Conservation (phyloP, 1,284 basidiomycete species). For the Calocybe gambosa region DNA sequence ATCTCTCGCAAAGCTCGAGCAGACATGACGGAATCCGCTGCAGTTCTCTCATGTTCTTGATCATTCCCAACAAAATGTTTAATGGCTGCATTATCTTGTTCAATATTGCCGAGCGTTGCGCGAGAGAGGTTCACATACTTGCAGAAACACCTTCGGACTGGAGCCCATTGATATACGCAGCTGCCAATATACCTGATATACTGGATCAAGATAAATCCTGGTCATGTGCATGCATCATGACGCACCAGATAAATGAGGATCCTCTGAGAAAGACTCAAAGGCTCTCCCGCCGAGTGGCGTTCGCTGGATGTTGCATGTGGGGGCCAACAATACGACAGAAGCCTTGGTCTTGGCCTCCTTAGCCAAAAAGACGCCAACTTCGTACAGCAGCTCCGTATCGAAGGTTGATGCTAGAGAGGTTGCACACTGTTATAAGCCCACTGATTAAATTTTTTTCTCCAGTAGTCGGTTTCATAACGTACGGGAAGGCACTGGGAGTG, state of each 20-base stretch:
- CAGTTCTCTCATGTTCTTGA: slow-evolving; percentile 61
- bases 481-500: slow-evolving; percentile 62
- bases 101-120: slow-evolving; percentile 3
- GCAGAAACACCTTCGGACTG: slow-evolving; percentile 60
- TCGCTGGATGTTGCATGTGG: slow-evolving; percentile 68
- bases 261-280: slow-evolving; percentile 70
- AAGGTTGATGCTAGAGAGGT: slow-evolving; percentile 64
- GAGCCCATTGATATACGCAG: slow-evolving; percentile 61
- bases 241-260: slow-evolving; percentile 55
- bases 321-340: slow-evolving; percentile 56
- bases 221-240: neutral
- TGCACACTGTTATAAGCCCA: slow-evolving; percentile 45
- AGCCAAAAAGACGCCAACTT: slow-evolving; percentile 53
- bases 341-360: slow-evolving; percentile 60
- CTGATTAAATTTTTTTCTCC: neutral
- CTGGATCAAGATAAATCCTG: slow-evolving; percentile 4
- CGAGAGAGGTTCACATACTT: slow-evolving; percentile 23
- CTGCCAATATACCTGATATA: slow-evolving; percentile 45
- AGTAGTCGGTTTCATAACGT: slow-evolving; percentile 15
- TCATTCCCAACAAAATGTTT: slow-evolving; percentile 57
- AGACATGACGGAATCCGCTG: slow-evolving; percentile 56
- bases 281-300: slow-evolving; percentile 55
- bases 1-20: slow-evolving; percentile 63
- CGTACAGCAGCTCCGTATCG: slow-evolving; percentile 46
- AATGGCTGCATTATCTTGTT: slow-evolving; percentile 27